phyloP scores from a whole-genome alignment of 2,329 filamentous ascomycete species.

The Fusarium sp. region DNA sequence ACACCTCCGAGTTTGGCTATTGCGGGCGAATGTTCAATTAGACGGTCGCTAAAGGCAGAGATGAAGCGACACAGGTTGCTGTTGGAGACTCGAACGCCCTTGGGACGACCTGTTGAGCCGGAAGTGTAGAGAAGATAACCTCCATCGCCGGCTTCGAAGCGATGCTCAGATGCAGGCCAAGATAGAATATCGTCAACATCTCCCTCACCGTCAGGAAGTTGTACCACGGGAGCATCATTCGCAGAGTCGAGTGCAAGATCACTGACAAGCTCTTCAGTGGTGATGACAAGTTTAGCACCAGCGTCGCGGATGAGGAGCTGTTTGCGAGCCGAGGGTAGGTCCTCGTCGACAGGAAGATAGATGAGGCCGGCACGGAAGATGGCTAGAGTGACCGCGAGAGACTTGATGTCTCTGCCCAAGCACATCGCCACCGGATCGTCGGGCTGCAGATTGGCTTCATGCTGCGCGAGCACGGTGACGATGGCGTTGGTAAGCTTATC shows the following conservation, averaged over 20 bases:
- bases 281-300: slow-evolving; percentile 4
- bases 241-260: not conserved
- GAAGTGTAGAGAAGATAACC: slow-evolving; percentile 32
- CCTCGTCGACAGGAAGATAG: slow-evolving; percentile 13
- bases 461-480: not conserved
- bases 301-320: slow-evolving; percentile 22
- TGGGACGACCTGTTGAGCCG: slow-evolving; percentile 22
- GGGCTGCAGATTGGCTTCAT: not conserved
- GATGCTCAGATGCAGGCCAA: not conserved
- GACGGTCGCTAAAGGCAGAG: slow-evolving; percentile 3
- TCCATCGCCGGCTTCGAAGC: fast-evolving
- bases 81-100: slow-evolving; percentile 24
- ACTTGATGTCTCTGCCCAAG: slow-evolving; percentile 15
- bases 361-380: slow-evolving; percentile 16
- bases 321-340: slow-evolving; percentile 8
- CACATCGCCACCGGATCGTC: slow-evolving; percentile 16
- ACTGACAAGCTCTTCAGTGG: not conserved
- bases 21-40: not conserved
- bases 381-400: slow-evolving; percentile 10
- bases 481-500: slow-evolving; percentile 8
- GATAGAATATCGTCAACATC: fast-evolving
- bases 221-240: not conserved
- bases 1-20: not conserved
- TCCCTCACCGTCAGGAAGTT: not conserved
- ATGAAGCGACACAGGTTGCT: slow-evolving; percentile 19